Evolutionary conservation across 2,329 filamentous ascomycete genomes (phyloP), one percentile per base, ranked within the genome.

Genomic region (Penicillium palitans): DNA sequence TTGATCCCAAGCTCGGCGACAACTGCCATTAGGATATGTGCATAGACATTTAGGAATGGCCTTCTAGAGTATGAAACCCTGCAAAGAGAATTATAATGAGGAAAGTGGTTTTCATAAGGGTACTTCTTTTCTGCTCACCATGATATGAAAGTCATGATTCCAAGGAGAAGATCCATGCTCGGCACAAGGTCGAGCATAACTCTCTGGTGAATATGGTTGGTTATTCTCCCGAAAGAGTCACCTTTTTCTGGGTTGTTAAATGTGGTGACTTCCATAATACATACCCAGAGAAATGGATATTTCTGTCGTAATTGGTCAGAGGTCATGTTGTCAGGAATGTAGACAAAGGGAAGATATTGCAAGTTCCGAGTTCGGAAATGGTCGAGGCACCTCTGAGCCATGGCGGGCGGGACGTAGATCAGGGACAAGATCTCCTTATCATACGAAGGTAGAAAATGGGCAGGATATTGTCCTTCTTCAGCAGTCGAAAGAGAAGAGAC

Each of bases 201-300:
- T 41, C 63, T 63, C 37, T 63, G 64, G 9, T 66, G 58, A 35
- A 68, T 63, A 15, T 67, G 48, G 10, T 61, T 59, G 35, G 61
- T 66, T 12, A 70, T 61, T 54, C 55, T 65, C 6, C 29, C 29
- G 31, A 64, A 65, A 4, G 63, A 39, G 8, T 40, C 29, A 0
- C 67, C 61, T 39, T 66, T 61, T 27, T 61, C 52, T 9, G 53
- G 25, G 4, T 55, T 47, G 1, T 53, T 57, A 13, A 62, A 70
- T 2, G 66, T 62, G 0, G 62, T 58, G 6, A 77, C 61, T 0
- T 71, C 68, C 70, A 77, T 76, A 15, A 78, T 71, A 13, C 72
- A 72, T 19, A 75, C 57, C 75, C 76, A 79, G 9, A 77, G 58
- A 29, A 78, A 78, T 0, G 76, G 76, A 45, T 70, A 66, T 15